Conservation (phyloP, 345 rosid species). For the Gossypium rotundifolium region DNA sequence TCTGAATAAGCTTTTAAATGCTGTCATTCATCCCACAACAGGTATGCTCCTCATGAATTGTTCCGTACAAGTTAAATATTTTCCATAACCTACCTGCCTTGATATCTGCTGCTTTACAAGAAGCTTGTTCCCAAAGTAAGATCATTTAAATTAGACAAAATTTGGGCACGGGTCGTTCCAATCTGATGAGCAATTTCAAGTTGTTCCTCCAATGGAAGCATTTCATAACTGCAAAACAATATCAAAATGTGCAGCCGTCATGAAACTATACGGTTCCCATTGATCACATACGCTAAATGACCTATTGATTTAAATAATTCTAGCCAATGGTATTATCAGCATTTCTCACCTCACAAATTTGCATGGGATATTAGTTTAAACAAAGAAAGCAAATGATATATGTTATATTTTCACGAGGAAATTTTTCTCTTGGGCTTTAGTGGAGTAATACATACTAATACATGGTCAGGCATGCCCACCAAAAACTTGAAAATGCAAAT, state of each 20-base stretch:
- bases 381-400: neutral
- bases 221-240: conserved; percentile 65
- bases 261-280: neutral
- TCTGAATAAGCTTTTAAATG: neutral
- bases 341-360: neutral
- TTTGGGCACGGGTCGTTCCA: conserved; percentile 79
- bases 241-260: neutral
- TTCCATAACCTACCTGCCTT: neutral
- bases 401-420: neutral
- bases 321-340: neutral
- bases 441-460: neutral
- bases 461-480: neutral
- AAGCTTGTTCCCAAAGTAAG: conserved; percentile 83
- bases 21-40: neutral
- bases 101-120: conserved; percentile 41
- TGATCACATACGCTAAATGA: neutral
- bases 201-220: conserved; percentile 86
- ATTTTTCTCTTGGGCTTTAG: neutral
- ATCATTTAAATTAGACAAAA: conserved; percentile 70
- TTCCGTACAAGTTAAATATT: neutral
- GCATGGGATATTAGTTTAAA: neutral
- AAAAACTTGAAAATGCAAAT: conserved; percentile 3
- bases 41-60: neutral
- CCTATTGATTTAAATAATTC: neutral
- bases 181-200: conserved; percentile 78